Percentiles rank a stretch among this genome's conserved stretches.
phyloP scores from a whole-genome alignment of 2,329 filamentous ascomycete species.

The Periconia digitata region DNA sequence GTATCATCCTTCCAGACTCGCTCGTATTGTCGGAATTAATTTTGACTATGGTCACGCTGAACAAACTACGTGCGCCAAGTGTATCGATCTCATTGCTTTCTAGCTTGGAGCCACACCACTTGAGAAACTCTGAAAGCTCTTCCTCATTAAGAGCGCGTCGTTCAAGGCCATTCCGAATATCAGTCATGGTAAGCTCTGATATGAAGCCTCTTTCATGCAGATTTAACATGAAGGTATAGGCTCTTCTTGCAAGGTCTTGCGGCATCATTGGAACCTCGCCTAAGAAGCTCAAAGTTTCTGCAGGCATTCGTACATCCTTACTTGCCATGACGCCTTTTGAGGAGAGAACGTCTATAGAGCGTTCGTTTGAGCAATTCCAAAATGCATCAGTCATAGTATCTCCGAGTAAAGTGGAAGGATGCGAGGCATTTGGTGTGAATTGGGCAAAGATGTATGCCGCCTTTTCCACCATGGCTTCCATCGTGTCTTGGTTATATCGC shows the following conservation, averaged over 20 bases:
- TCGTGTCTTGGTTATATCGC: slow-evolving; percentile 57
- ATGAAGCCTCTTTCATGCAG: slow-evolving; percentile 83
- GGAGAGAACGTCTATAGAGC: slow-evolving; percentile 81
- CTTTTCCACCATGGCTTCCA: slow-evolving; percentile 71
- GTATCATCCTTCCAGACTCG: slow-evolving; percentile 69
- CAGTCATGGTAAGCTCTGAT: slow-evolving; percentile 81
- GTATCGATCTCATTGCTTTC: slow-evolving; percentile 71
- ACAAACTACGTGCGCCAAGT: slow-evolving; percentile 66
- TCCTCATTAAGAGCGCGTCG: slow-evolving; percentile 75
- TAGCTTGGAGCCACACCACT: slow-evolving; percentile 77
- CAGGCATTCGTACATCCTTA: slow-evolving; percentile 75
- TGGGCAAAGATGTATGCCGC: slow-evolving; percentile 83
- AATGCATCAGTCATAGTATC: slow-evolving; percentile 92
- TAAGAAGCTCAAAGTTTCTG: slow-evolving; percentile 73
- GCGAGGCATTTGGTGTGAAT: slow-evolving; percentile 87
- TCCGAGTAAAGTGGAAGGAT: slow-evolving; percentile 80
- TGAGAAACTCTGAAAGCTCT: slow-evolving; percentile 80
- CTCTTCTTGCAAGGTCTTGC: slow-evolving; percentile 68
- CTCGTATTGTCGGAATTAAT: slow-evolving; percentile 54
- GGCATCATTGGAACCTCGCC: slow-evolving; percentile 86
- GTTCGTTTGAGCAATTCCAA: slow-evolving; percentile 83
- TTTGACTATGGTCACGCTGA: slow-evolving; percentile 79
- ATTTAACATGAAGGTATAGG: slow-evolving; percentile 74
- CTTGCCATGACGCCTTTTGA: slow-evolving; percentile 86
- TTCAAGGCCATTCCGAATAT: slow-evolving; percentile 82